phyloP scores from a whole-genome alignment of 164 flowering plant genomes.

The Platanus orientalis region DNA sequence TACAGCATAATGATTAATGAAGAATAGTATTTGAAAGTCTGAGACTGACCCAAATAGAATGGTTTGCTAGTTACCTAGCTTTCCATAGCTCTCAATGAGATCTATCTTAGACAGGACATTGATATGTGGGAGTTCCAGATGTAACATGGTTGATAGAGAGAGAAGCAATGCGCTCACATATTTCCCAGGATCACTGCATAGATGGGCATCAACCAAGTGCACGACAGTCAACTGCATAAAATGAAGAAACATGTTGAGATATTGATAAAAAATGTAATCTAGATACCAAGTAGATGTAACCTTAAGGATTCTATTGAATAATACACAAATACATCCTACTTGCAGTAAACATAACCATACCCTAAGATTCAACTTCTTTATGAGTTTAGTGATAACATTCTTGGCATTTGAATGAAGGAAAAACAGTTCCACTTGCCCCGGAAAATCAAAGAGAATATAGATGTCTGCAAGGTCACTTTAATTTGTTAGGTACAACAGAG shows the following conservation, averaged over 20 bases:
- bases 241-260: constrained; percentile 4
- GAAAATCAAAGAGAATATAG: constrained; percentile 93
- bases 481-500: neutral
- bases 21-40: neutral
- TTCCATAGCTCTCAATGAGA: constrained; percentile 89
- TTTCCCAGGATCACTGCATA: constrained; percentile 93
- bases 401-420: constrained; percentile 88
- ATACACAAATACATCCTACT: neutral
- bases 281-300: constrained; percentile 1
- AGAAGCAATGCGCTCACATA: constrained; percentile 92
- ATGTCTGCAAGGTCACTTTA: constrained; percentile 58
- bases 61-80: constrained; percentile 46
- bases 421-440: constrained; percentile 94
- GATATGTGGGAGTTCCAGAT: constrained; percentile 89
- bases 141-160: constrained; percentile 86
- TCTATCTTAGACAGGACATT: constrained; percentile 96
- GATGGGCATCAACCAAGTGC: constrained; percentile 92
- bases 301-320: neutral
- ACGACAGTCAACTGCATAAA: constrained; percentile 77
- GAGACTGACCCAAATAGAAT: neutral
- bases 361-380: constrained; percentile 73
- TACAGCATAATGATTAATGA: constrained; percentile 3
- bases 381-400: constrained; percentile 64
- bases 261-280: neutral
- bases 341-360: constrained; percentile 35